Evolutionary conservation across 2,329 filamentous ascomycete genomes (phyloP).

Genomic region (Arthrobotrys iridis): DNA sequence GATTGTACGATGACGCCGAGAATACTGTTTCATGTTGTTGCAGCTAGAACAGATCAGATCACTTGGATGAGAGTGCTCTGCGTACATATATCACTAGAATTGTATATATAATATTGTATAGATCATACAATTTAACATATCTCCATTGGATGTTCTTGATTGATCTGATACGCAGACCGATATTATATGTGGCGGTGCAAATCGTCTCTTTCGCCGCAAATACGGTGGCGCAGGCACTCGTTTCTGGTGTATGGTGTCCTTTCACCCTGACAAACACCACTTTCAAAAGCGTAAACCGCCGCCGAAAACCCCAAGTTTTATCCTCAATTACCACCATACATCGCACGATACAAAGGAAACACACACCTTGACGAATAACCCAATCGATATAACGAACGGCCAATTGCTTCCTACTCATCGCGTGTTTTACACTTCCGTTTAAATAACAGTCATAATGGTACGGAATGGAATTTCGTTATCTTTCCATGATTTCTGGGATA

Average conservation of each 20-base stretch:
- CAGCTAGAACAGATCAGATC: neutral
- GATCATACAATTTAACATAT: conserved; percentile 14
- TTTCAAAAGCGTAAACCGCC: conserved; percentile 27
- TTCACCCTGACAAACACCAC: conserved; percentile 46
- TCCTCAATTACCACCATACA: neutral
- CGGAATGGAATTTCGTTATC: neutral
- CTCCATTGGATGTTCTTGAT: neutral
- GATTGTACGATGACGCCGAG: neutral
- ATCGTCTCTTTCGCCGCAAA: conserved; percentile 1
- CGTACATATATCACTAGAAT: conserved; percentile 43
- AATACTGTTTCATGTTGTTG: neutral
- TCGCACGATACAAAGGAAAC: conserved; percentile 5
- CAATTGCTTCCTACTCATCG: conserved; percentile 20
- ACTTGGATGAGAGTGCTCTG: neutral
- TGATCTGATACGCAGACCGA: neutral
- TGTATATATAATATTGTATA: conserved; percentile 33
- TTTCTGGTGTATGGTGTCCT: conserved; percentile 54
- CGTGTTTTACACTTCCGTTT: conserved; percentile 1
- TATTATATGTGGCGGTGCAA: conserved; percentile 42
- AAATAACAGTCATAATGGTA: conserved; percentile 45
- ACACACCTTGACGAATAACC: conserved; percentile 7
- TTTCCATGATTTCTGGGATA: conserved; percentile 9
- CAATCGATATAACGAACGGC: neutral
- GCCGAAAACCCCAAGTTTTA: neutral
- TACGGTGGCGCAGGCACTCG: conserved; percentile 13